Evolutionary conservation across 2,329 filamentous ascomycete genomes (phyloP), one percentile per base, ranked within the genome.

Genomic region (Pseudogymnoascus sp.): DNA sequence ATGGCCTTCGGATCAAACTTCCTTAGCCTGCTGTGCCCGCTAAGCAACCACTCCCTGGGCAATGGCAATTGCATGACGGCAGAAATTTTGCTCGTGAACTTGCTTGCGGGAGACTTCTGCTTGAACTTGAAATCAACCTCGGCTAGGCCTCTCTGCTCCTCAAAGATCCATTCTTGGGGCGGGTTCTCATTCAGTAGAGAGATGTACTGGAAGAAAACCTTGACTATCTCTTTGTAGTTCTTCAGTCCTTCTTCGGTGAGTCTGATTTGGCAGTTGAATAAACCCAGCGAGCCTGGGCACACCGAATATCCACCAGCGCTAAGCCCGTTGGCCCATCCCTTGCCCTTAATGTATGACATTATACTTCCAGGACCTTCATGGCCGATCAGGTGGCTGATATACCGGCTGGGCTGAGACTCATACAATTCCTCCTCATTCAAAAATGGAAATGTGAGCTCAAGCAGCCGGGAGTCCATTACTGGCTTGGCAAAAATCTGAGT

Each of bases 81-180:
- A 70, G 88, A 91, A 65, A 91, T 85, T 63, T 83, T 85, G 77
- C 91, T 96, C 0, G 91, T 94, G 69, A 97, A 97, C 28, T 88
- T 84, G 71, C 88, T 94, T 1, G 93, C 91, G 1, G 90, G 90
- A 2, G 86, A 90, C 78, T 97, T 97, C 72, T 97, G 90, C 74
- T 87, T 90, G 75, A 96, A 99, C 66, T 89, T 90, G 80, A 99
- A 99, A 67, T 96, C 89, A 11, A 97, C 90, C 66, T 97, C 92
- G 47, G 89, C 87, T 76, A 97, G 86, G 36, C 87, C 86, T 74
- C 91, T 93, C 73, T 94, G 89, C 75, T 99, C 94, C 33, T 96
- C 84, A 62, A 94, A 92, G 62, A 97, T 91, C 94, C 94, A 97
- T 72, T 95, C 80, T 67, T 95, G 88, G 0, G 93, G 92, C 4